These are phyloP conservation scores for Erythrophleum fordii DNA, from an alignment of 306 rosid species.

Conservation along the genomic window DNA sequence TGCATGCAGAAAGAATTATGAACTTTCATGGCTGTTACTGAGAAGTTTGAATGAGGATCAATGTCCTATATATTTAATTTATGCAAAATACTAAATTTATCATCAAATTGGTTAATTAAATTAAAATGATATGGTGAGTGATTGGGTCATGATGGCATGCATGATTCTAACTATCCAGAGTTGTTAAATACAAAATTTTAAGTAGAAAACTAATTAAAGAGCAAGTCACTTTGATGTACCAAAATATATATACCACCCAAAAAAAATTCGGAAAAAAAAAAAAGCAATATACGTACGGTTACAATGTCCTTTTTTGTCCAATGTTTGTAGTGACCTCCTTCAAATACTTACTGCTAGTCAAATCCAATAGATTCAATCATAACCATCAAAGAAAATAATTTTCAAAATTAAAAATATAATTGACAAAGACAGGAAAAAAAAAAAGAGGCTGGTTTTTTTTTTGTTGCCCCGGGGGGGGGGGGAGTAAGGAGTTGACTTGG, in stretches of 20 bases:
- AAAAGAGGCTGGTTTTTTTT: no score
- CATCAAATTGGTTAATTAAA: not conserved
- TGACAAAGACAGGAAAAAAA: slow-evolving; percentile 2
- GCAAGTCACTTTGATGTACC: not conserved
- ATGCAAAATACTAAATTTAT: no score
- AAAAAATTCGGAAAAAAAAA: not conserved
- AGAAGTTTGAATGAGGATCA: no score
- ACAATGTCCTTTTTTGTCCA: not conserved
- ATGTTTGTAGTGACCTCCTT: not conserved
- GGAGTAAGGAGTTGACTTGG: slow-evolving; percentile 30
- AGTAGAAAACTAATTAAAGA: not conserved
- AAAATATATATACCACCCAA: not conserved
- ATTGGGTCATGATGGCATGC: not conserved
- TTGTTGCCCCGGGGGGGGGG: no score
- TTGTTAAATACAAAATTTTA: not conserved
- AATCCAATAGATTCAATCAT: not conserved
- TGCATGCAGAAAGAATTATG: not conserved
- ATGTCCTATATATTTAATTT: no score
- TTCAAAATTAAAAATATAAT: not conserved
- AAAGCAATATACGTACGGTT: not conserved
- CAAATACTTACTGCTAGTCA: not conserved
- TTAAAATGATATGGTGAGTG: not conserved
- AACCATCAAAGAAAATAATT: not conserved
- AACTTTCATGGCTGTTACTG: not conserved
- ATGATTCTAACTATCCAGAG: not conserved